Percentiles rank a stretch among this genome's conserved stretches.
These are phyloP conservation scores for Mycena alexandri DNA, from an alignment of 768 basidiomycete species.

Conservation along the genomic window DNA sequence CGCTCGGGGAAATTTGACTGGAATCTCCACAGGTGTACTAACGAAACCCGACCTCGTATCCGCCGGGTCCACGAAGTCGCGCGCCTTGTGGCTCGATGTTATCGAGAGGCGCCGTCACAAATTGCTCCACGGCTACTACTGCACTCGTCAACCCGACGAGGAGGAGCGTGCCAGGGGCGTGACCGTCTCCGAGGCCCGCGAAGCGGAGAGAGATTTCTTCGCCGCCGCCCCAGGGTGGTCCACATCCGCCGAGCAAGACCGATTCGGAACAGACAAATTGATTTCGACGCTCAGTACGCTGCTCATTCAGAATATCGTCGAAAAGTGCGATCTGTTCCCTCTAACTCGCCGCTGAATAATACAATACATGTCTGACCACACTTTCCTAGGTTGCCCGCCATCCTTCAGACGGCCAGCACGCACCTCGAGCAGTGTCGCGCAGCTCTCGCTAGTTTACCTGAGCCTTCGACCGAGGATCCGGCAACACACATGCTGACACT, in stretches of 20 bases:
- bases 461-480: slow-evolving; percentile 46
- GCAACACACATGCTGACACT: slow-evolving; percentile 50
- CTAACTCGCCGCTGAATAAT: no score
- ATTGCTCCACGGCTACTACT: slow-evolving; percentile 57
- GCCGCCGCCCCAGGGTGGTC: slow-evolving; percentile 50
- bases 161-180: slow-evolving; percentile 47
- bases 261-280: slow-evolving; percentile 53
- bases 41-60: slow-evolving; percentile 67
- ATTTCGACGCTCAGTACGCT: slow-evolving; percentile 49
- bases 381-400: slow-evolving; percentile 10
- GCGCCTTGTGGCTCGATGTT: slow-evolving; percentile 56
- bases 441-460: slow-evolving; percentile 42
- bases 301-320: slow-evolving; percentile 50
- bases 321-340: slow-evolving; percentile 7
- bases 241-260: slow-evolving; percentile 36
- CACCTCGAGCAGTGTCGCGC: slow-evolving; percentile 44
- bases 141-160: slow-evolving; percentile 57
- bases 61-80: slow-evolving; percentile 49
- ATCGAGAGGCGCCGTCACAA: slow-evolving; percentile 53
- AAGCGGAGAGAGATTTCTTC: slow-evolving; percentile 52
- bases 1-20: not conserved
- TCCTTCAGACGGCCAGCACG: slow-evolving; percentile 44
- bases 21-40: slow-evolving; percentile 49
- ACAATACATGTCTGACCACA: no score
- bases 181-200: slow-evolving; percentile 46